A percentile compares a stretch with the other conserved stretches of the same genome.
phyloP scores from a whole-genome alignment of 1,139 yeast genomes.

The Pichia sp. region DNA sequence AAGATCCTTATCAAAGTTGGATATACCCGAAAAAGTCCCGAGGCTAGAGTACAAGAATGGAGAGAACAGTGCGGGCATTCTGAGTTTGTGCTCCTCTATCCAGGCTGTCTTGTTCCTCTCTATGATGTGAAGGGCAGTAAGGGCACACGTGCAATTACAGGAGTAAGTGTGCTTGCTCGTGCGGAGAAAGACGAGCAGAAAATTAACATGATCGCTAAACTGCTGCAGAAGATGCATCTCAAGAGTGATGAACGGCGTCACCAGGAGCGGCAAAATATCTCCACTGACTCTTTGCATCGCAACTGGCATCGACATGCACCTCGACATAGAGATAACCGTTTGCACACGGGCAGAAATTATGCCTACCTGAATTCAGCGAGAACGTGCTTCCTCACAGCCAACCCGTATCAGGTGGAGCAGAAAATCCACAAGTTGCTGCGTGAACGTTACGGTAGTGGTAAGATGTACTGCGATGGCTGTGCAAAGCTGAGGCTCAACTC shows the following conservation, averaged over 20 bases:
- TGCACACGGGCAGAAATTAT: slow-evolving; percentile 7
- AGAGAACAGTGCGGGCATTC: slow-evolving; percentile 43
- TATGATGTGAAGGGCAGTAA: slow-evolving; percentile 3
- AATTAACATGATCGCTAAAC: slow-evolving; percentile 4
- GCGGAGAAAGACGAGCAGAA: slow-evolving; percentile 9
- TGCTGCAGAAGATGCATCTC: slow-evolving; percentile 13
- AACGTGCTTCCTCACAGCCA: slow-evolving; percentile 32
- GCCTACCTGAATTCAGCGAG: slow-evolving; percentile 15
- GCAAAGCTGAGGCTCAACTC: slow-evolving; percentile 1
- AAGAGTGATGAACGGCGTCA: not conserved
- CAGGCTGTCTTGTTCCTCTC: slow-evolving; percentile 20
- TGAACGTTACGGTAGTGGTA: slow-evolving; percentile 30
- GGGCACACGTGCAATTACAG: too few relatives aligned
- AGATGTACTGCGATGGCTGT: slow-evolving; percentile 19
- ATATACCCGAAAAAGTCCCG: slow-evolving; percentile 43
- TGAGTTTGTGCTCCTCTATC: slow-evolving; percentile 32
- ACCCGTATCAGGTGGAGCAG: slow-evolving; percentile 33
- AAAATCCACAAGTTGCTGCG: slow-evolving; percentile 39
- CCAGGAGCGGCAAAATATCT: not conserved
- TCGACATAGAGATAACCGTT: too few relatives aligned
- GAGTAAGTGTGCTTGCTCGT: not conserved
- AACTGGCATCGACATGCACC: too few relatives aligned
- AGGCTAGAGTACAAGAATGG: slow-evolving; percentile 45
- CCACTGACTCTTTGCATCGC: not conserved
- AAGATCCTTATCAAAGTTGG: slow-evolving; percentile 48